A percentile compares a stretch with the other conserved stretches of the same genome.
These are phyloP conservation scores for Erythrophleum fordii DNA, from an alignment of 306 rosid genomes.

Conservation along the genomic window DNA sequence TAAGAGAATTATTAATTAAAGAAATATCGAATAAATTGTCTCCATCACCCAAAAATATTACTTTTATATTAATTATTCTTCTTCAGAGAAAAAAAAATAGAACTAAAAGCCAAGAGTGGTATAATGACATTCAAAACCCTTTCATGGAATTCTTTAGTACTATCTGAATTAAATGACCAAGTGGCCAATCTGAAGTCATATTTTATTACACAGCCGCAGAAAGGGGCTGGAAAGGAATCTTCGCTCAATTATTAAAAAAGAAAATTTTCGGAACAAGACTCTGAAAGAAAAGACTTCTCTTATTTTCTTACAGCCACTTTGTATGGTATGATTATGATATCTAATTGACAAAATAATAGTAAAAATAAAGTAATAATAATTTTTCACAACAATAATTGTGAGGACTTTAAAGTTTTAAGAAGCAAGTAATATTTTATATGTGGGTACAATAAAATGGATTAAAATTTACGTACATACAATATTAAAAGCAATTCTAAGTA, in stretches of 20 bases:
- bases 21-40: neutral
- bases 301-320: constrained; percentile 44
- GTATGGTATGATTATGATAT: constrained; percentile 32
- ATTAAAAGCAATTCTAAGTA: too few species aligned
- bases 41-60: neutral
- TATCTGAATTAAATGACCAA: constrained; percentile 27
- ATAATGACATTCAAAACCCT: constrained; percentile 29
- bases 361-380: too few species aligned
- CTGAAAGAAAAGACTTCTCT: constrained; percentile 42
- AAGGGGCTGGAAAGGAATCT: neutral
- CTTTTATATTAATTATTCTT: neutral
- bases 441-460: too few species aligned
- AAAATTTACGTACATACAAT: too few species aligned
- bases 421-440: too few species aligned
- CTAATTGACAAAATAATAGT: neutral
- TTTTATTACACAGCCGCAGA: neutral
- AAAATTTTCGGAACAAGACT: constrained; percentile 32
- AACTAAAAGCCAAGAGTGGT: constrained; percentile 12
- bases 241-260: neutral
- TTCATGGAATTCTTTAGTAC: constrained; percentile 33
- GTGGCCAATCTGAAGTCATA: neutral
- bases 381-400: too few species aligned
- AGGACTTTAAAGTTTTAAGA: too few species aligned
- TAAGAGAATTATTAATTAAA: neutral
- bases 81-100: neutral